Evolutionary conservation across 768 basidiomycete genomes (phyloP).

Genomic region (Leccinellum luteum): DNA sequence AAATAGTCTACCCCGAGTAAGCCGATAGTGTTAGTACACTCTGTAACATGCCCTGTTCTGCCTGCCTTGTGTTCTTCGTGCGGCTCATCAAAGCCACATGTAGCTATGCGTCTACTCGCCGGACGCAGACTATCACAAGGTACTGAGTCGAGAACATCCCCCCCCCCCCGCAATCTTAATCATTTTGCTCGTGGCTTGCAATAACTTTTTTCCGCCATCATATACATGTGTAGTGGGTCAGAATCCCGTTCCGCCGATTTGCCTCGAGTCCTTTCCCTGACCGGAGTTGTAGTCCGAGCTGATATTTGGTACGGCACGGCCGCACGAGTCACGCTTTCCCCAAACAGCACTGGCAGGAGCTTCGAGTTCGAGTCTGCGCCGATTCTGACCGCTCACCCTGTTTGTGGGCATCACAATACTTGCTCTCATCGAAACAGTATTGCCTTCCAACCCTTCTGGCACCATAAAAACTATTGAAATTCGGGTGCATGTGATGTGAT

Average conservation of each 20-base stretch:
- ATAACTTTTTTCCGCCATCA: background rate
- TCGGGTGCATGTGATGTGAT: background rate
- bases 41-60: no score
- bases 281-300: background rate
- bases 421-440: background rate
- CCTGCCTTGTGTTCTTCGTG: no score
- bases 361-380: background rate
- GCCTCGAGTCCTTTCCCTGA: background rate
- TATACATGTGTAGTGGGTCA: background rate
- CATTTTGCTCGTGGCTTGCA: background rate
- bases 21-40: background rate
- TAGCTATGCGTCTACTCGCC: background rate
- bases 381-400: background rate
- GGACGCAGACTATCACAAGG: background rate
- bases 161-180: background rate
- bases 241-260: background rate
- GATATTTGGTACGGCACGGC: background rate
- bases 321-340: background rate
- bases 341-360: background rate
- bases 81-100: background rate
- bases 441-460: background rate
- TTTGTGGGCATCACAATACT: background rate
- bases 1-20: background rate
- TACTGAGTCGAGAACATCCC: background rate
- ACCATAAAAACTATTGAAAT: background rate